These are phyloP conservation scores for Zygnema cylindricum DNA, from an alignment of 139 green algal genomes.

Conservation along the genomic window DNA sequence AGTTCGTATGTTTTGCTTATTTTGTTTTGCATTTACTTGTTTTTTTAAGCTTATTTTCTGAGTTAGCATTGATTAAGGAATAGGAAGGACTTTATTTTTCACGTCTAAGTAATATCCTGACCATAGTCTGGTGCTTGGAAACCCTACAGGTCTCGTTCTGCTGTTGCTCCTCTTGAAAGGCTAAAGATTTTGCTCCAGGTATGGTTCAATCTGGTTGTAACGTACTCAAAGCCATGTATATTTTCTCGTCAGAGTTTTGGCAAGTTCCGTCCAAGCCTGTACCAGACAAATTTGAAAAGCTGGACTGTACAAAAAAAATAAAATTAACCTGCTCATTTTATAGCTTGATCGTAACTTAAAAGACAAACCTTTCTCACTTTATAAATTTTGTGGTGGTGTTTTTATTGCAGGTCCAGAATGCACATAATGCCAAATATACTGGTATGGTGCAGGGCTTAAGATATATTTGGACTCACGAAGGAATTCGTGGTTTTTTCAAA, in stretches of 20 bases:
- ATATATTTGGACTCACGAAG: constrained; percentile 85
- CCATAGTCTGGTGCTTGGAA: constrained; percentile 8
- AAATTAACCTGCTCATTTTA: too few relatives aligned
- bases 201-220: constrained; percentile 30
- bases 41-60: background rate
- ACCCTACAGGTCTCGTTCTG: constrained; percentile 85
- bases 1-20: background rate
- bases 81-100: too few relatives aligned
- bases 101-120: background rate
- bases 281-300: constrained; percentile 13
- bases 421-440: constrained; percentile 83
- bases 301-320: constrained; percentile 27
- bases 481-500: constrained; percentile 90
- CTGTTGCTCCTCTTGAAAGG: constrained; percentile 94
- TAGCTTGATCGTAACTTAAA: too few relatives aligned
- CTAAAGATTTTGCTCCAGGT: constrained; percentile 92
- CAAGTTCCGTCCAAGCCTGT: background rate
- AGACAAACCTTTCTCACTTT: background rate
- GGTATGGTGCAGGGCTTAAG: constrained; percentile 72
- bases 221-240: constrained; percentile 1
- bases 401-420: constrained; percentile 82
- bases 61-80: constrained; percentile 1
- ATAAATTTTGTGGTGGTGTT: background rate
- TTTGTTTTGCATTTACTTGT: background rate
- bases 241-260: background rate